Conservation (phyloP, 768 basidiomycete genomes). For the Podaxis sp. region DNA sequence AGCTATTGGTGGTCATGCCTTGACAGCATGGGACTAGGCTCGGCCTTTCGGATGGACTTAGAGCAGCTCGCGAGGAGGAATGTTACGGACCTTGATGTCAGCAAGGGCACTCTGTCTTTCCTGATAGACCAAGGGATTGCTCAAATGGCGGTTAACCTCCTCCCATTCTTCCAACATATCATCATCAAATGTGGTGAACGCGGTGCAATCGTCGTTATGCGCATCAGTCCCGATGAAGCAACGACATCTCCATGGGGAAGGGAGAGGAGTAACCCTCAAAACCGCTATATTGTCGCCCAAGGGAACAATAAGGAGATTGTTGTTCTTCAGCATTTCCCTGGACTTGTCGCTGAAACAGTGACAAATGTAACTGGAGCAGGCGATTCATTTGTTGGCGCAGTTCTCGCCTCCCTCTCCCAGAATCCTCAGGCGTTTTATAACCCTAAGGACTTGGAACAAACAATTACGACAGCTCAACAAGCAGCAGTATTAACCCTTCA, state of each 20-base stretch:
- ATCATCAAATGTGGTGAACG: constrained; percentile 81
- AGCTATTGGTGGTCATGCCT: constrained; percentile 65
- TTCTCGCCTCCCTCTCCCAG: constrained; percentile 66
- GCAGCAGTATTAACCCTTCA: constrained; percentile 64
- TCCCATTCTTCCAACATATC: constrained; percentile 83
- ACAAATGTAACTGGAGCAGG: constrained; percentile 91
- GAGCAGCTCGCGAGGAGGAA: constrained; percentile 53
- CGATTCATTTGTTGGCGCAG: constrained; percentile 83
- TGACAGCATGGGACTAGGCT: constrained; percentile 64
- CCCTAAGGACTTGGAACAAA: constrained; percentile 40
- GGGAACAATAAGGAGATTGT: constrained; percentile 49
- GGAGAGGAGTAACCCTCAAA: constrained; percentile 44
- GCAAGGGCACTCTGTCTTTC: constrained; percentile 54
- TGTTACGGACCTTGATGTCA: constrained; percentile 38
- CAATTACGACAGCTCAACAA: constrained; percentile 58
- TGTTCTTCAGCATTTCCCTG: constrained; percentile 74
- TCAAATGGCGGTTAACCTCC: constrained; percentile 78
- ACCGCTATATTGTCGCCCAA: constrained; percentile 52
- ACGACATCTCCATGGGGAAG: constrained; percentile 49
- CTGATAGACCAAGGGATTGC: constrained; percentile 69
- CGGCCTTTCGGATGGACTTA: constrained; percentile 65
- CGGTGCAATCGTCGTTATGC: constrained; percentile 67
- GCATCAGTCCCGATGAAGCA: constrained; percentile 41
- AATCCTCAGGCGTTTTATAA: constrained; percentile 45
- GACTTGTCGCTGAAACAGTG: constrained; percentile 41